phyloP scores from a whole-genome alignment of 164 flowering plant genomes.

The Cinnamomum micranthum region DNA sequence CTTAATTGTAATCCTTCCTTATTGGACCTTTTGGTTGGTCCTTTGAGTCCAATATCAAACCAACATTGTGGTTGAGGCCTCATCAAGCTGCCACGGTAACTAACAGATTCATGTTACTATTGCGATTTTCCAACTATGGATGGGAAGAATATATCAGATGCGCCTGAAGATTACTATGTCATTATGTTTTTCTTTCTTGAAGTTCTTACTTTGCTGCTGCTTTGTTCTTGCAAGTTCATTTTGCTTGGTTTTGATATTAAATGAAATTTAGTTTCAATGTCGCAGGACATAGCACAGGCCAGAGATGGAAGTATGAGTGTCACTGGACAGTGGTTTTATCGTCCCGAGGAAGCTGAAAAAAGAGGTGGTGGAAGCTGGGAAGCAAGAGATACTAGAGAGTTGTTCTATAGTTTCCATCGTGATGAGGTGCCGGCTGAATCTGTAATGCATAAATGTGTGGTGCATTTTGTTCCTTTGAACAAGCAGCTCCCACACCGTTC shows the following conservation, averaged over 20 bases:
- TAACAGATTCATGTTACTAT: too few species aligned
- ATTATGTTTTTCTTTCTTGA: neutral
- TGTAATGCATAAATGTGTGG: conserved; percentile 97
- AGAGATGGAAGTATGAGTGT: conserved; percentile 67
- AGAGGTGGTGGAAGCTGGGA: conserved; percentile 85
- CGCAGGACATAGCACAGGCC: conserved; percentile 69
- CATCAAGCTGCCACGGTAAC: too few species aligned
- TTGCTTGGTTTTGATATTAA: neutral
- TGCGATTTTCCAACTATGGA: too few species aligned
- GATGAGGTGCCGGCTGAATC: conserved; percentile 97
- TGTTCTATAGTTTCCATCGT: conserved; percentile 90
- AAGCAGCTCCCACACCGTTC: conserved; percentile 80
- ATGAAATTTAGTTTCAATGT: conserved; percentile 7
- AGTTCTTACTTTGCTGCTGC: neutral
- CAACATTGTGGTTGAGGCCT: too few species aligned
- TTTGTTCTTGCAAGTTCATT: neutral
- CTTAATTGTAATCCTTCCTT: too few species aligned
- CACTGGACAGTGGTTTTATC: conserved; percentile 94
- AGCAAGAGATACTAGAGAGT: conserved; percentile 72
- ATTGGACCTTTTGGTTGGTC: too few species aligned
- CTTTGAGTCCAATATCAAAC: too few species aligned
- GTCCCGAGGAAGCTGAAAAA: conserved; percentile 91
- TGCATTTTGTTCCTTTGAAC: conserved; percentile 81
- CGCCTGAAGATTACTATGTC: neutral
- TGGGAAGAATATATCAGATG: too few species aligned